These are phyloP conservation scores for Syncephalastrum contaminatum DNA, from an alignment of 371 early-diverging fungal genomes.

Conservation along the genomic window DNA sequence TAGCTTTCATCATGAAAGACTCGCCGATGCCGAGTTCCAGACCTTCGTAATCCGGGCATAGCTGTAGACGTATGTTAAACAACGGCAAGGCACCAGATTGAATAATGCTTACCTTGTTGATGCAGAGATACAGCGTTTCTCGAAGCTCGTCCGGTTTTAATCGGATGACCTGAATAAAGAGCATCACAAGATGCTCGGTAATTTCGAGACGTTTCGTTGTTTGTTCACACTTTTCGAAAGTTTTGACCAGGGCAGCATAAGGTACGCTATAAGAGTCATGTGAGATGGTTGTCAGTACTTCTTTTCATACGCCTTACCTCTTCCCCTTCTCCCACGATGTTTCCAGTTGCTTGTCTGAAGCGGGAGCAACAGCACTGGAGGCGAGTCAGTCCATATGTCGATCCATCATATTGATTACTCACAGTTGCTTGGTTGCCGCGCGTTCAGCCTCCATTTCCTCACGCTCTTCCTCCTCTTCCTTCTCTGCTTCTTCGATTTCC, in stretches of 20 bases:
- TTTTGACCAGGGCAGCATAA: conserved; percentile 82
- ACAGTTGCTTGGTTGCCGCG: conserved; percentile 40
- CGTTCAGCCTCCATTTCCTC: conserved; percentile 30
- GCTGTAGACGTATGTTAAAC: conserved; percentile 32
- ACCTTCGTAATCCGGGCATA: conserved; percentile 95
- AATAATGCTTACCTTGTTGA: conserved; percentile 72
- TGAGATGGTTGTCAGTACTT: neutral
- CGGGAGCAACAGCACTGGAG: conserved; percentile 19
- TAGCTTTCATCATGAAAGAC: conserved; percentile 89
- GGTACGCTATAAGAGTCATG: conserved; percentile 56
- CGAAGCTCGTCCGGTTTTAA: conserved; percentile 71
- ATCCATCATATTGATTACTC: conserved; percentile 1
- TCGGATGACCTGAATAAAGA: conserved; percentile 75
- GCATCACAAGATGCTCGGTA: conserved; percentile 72
- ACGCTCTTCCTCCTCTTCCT: conserved; percentile 23
- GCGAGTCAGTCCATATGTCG: neutral
- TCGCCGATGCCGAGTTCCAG: conserved; percentile 98
- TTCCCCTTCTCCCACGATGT: conserved; percentile 50
- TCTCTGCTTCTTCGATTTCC: conserved; percentile 24
- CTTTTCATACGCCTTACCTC: conserved; percentile 26
- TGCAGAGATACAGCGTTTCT: conserved; percentile 85
- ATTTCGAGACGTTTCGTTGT: conserved; percentile 77
- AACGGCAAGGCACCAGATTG: neutral
- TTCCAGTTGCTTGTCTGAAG: conserved; percentile 17
- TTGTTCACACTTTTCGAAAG: conserved; percentile 83